Evolutionary conservation across 306 rosid species (phyloP).

Genomic region (Carpinus fangiana): DNA sequence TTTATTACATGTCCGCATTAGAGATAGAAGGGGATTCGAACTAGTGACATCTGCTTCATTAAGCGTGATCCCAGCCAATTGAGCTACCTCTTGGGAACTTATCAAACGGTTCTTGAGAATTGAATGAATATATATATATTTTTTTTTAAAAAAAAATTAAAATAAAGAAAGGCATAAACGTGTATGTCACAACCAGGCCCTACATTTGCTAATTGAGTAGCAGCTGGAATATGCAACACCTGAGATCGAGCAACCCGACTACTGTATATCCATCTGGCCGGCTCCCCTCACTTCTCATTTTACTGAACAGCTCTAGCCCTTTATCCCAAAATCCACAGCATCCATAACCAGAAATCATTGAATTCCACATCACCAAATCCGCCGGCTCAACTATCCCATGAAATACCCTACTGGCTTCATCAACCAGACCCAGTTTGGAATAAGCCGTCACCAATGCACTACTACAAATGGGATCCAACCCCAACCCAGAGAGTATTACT

Average conservation of each 20-base stretch:
- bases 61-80: too few species aligned
- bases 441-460: slow-evolving; percentile 63
- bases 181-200: slow-evolving; percentile 68
- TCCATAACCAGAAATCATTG: slow-evolving; percentile 70
- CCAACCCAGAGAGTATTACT: slow-evolving; percentile 38
- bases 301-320: slow-evolving; percentile 52
- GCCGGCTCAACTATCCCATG: slow-evolving; percentile 51
- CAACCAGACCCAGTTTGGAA: slow-evolving; percentile 67
- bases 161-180: too few species aligned
- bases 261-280: slow-evolving; percentile 75
- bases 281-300: slow-evolving; percentile 52
- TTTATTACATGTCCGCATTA: too few species aligned
- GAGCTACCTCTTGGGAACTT: too few species aligned
- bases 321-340: slow-evolving; percentile 54
- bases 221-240: slow-evolving; percentile 57
- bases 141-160: too few species aligned
- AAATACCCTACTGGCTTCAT: slow-evolving; percentile 65
- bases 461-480: slow-evolving; percentile 38
- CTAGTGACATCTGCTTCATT: too few species aligned
- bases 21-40: too few species aligned
- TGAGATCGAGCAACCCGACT: slow-evolving; percentile 67
- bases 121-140: too few species aligned
- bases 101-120: too few species aligned
- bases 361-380: slow-evolving; percentile 83
- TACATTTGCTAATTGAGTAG: slow-evolving; percentile 56